Evolutionary conservation across 805 yeast genomes (phyloP), one percentile per base, ranked within the genome.

Genomic region (Metschnikowia proteae): DNA sequence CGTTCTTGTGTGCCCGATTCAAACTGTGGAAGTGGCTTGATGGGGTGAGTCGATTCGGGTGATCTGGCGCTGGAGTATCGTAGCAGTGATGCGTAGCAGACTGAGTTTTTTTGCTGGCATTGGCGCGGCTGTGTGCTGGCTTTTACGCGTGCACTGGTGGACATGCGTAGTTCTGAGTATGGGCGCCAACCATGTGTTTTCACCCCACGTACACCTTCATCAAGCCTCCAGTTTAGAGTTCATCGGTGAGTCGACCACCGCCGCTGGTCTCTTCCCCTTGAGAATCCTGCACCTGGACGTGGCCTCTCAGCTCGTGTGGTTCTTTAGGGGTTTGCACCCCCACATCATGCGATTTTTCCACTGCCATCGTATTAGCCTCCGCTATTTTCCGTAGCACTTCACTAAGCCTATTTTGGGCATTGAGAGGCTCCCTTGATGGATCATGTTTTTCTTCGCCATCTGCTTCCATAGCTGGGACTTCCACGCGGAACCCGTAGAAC

Each of bases 401-500:
- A 9, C 4, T 10, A 26, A 33, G 32, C 10, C 10, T 27, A 11
- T 42, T 27, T 10, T 11, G 37, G 10, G 27, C 38, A 31, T 26
- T 25, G 6, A 10, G n/a, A 25, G 8, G 30, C 17, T 25, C 17
- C 9, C 10, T n/a, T 3, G 7, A 8, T 17, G 25, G 10, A 9
- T 44, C 29, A 9, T 4, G 4, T 27, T 29, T 17, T 7, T 13
- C 8, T 38, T 37, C 43, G 2, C 3, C 25, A 7, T 22, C 32
- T 31, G 13, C 13, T 11, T 45, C 34, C 30, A 26, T 22, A 10
- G 25, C 25, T 9, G 47, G 34, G 25, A 38, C 41, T 5, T 38
- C 38, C 41, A 50, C 36, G 4, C 40, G 36, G 23, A 41, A 44
- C 17, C 45, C 53, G 33, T 41, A 28, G 27, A 47, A 47, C 8